Evolutionary conservation across 2,329 filamentous ascomycete genomes (phyloP).

Genomic region (Magnaporthiopsis incrustans): DNA sequence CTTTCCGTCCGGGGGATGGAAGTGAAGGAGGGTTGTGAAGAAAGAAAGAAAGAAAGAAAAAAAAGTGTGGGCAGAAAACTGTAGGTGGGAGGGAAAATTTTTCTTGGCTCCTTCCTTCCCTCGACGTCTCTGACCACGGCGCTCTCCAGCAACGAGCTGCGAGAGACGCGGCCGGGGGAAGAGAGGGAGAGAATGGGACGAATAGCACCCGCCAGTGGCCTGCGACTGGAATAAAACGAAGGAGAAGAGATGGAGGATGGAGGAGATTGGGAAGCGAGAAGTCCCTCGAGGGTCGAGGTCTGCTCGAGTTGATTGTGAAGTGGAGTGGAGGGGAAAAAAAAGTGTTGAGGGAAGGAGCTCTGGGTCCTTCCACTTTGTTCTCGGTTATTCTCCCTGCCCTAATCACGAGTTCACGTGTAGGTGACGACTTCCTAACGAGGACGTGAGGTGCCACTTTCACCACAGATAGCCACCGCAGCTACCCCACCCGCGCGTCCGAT

Average conservation of each 20-base stretch:
- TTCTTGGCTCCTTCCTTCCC: neutral
- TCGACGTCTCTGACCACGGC: too few species aligned
- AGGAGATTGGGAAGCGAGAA: neutral
- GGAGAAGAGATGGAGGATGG: neutral
- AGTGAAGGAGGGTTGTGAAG: neutral
- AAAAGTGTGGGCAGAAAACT: neutral
- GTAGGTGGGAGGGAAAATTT: neutral
- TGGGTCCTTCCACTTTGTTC: neutral
- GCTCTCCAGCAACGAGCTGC: neutral
- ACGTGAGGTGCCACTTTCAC: neutral
- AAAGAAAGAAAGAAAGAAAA: neutral
- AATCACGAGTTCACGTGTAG: neutral
- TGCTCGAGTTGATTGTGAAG: neutral
- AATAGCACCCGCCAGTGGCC: neutral
- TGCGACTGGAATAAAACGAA: neutral
- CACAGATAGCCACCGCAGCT: neutral
- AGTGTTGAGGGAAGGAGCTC: neutral
- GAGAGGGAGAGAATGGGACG: neutral
- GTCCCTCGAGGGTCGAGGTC: neutral
- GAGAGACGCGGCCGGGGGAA: neutral
- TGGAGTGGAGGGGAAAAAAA: too few species aligned
- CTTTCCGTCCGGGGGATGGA: too few species aligned
- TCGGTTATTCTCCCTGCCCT: too few species aligned
- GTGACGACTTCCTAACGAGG: neutral
- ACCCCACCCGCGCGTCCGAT: too few species aligned